Base-by-base conservation (phyloP, 1,284 basidiomycete genomes). In the Cryptococcus sp. region DNA sequence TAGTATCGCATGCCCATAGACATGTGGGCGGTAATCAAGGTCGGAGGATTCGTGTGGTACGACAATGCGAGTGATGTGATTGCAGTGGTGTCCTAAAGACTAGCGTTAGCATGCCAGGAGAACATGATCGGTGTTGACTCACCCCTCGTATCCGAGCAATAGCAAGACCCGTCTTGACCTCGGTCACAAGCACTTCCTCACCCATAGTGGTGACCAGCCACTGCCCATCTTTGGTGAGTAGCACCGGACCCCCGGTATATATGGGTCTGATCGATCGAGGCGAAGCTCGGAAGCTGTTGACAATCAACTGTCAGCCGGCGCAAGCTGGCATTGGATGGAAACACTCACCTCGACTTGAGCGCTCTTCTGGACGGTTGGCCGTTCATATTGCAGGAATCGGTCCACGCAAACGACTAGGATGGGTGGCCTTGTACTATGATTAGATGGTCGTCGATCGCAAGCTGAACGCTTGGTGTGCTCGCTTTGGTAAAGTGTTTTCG, bases 171-270 rank as follows among this genome's bases (percentile, higher is more conserved):
- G 84, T 86, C 35, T 82, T 78, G 11, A 93, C 81, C 66, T 95
- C 87, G 11, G 93, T 95, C 51, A 95, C 79, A 19, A 95, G 73
- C 1, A 90, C 88, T 63, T 93, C 87, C 70, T 96, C 91, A 52
- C 86, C 87, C 50, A 98, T 86, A 61, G 92, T 93, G 38, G 92
- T 91, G 54, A 94, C 84, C 31, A 98, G 83, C 75, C 84, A 86
- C 50, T 81, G 80, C 47, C 91, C 93, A 82, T 97, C 91, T 54
- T 82, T 79, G 5, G 90, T 88, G 46, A 93, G 80, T 11, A 91
- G 86, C 40, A 93, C 87, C 7, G 91, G 89, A 27, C 94, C 94
- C 50, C 86, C 86, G 0, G 92, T 96, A 74, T 95, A 91, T 54
- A 96, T 80, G 5, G 94, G 93, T 39, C 71, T 62, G 45, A 80